Evolutionary conservation across 2,329 filamentous ascomycete species (phyloP), one percentile per base, ranked within the genome.

Genomic region (Trichoderma citrinoviride): DNA sequence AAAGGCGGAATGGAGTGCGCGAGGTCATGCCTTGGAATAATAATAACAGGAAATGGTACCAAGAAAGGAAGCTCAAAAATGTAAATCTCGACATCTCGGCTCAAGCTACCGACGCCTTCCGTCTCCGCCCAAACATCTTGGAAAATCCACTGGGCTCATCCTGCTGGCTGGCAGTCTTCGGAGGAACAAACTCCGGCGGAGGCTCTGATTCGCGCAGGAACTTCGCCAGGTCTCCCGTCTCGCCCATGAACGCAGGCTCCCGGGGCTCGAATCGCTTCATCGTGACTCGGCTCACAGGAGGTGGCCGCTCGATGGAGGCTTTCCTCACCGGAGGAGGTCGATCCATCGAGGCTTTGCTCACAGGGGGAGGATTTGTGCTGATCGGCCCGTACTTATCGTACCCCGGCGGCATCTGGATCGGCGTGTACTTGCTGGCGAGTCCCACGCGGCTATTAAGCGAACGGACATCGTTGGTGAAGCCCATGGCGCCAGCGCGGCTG

Each of bases 151-250:
- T 77, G 56, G 72, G 70, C n/a, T 78, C 76, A 55, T 80, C 79
- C 33, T 74, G 76, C 19, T 73, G 74, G 1, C 71, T 58, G 7
- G 71, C 70, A 19, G 62, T 27, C 7, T 70, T 70, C 2, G 71
- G 64, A 15, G 70, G 67, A 8, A 72, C 65, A 27, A 73, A 68
- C 25, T 76, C 71, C 15, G 82, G 80, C 1, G 88, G 87, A 3
- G 90, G 90, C 40, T 82, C 87, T 15, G 89, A 90, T 70, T 87
- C 86, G 61, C 83, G 85, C 37, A 95, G 77, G 74, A 94, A 94
- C 58, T 87, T 86, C 0, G 91, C 90, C 50, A 94, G 77, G 57
- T 92, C 90, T 19, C 84, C 83, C 2, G 89, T 92, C 52, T 78
- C 76, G n/a, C 77, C 90, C 49, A 75, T 75, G 7, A 74, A 75